Conservation (phyloP, 2,329 filamentous ascomycete genomes). For the Penicillium sp. region DNA sequence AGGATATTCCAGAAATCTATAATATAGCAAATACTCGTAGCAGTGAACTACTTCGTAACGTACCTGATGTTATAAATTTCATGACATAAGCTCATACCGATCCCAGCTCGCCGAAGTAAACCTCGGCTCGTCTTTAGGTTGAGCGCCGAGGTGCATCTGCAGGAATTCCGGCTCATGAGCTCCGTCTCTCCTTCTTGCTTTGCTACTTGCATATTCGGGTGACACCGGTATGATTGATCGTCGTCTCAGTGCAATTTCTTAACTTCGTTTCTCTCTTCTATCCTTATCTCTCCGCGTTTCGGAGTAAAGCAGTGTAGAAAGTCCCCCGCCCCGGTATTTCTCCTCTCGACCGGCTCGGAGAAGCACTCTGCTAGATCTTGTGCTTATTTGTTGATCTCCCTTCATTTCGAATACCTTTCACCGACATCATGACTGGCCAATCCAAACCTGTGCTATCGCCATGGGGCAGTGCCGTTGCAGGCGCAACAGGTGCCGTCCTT, state of each 20-base stretch:
- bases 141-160: slow-evolving; percentile 32
- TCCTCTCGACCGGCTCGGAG: slow-evolving; percentile 16
- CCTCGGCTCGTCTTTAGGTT: slow-evolving; percentile 35
- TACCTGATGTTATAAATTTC: neutral
- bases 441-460: slow-evolving; percentile 74
- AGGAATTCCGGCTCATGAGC: slow-evolving; percentile 10
- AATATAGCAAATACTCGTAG: neutral
- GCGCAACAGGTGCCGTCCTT: slow-evolving; percentile 85
- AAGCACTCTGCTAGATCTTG: slow-evolving; percentile 4
- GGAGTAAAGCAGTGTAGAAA: slow-evolving; percentile 12
- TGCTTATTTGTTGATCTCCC: slow-evolving; percentile 3
- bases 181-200: slow-evolving; percentile 8
- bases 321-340: slow-evolving; percentile 22
- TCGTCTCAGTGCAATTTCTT: slow-evolving; percentile 1
- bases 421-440: slow-evolving; percentile 49
- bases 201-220: slow-evolving; percentile 16
- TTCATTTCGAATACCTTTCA: slow-evolving; percentile 3
- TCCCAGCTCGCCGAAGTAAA: slow-evolving; percentile 20
- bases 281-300: slow-evolving; percentile 5
- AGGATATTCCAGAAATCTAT: neutral
- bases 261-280: slow-evolving; percentile 1
- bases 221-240: slow-evolving; percentile 18
- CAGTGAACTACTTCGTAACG: neutral
- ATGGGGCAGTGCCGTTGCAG: slow-evolving; percentile 89
- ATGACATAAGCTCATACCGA: slow-evolving; percentile 17